phyloP scores from a whole-genome alignment of 139 green algal genomes.

The Coccomyxa sp. region DNA sequence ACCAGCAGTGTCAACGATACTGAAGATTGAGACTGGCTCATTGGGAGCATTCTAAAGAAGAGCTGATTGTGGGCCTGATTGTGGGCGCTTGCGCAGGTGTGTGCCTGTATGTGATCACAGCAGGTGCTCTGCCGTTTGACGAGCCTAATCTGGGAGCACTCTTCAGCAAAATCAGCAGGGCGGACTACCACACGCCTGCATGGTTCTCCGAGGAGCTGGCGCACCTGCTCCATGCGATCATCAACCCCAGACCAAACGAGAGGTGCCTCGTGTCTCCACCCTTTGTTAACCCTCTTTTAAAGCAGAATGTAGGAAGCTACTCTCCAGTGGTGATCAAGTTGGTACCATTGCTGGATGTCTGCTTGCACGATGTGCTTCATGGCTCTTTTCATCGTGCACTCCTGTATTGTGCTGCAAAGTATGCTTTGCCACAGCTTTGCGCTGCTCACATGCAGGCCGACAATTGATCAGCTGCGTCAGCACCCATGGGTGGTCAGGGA shows the following conservation, averaged over 20 bases:
- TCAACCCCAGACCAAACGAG: constrained; percentile 18
- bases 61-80: too few species aligned
- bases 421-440: too few species aligned
- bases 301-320: too few species aligned
- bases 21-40: too few species aligned
- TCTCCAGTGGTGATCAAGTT: too few species aligned
- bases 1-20: too few species aligned
- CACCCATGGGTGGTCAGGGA: constrained; percentile 35
- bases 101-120: constrained; percentile 42
- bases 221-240: constrained; percentile 28
- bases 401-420: too few species aligned
- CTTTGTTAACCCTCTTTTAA: not conserved
- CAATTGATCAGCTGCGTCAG: constrained; percentile 27
- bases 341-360: not conserved
- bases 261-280: constrained; percentile 7
- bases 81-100: constrained; percentile 21
- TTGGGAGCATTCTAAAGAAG: too few species aligned
- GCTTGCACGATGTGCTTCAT: too few species aligned
- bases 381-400: too few species aligned
- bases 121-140: constrained; percentile 52
- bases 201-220: constrained; percentile 28
- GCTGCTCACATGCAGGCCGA: constrained; percentile 19
- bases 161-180: constrained; percentile 35
- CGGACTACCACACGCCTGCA: constrained; percentile 33
- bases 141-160: constrained; percentile 33